Evolutionary conservation across 352 stramenopile genomes (phyloP).

Genomic region (Phytophthora fragariae): DNA sequence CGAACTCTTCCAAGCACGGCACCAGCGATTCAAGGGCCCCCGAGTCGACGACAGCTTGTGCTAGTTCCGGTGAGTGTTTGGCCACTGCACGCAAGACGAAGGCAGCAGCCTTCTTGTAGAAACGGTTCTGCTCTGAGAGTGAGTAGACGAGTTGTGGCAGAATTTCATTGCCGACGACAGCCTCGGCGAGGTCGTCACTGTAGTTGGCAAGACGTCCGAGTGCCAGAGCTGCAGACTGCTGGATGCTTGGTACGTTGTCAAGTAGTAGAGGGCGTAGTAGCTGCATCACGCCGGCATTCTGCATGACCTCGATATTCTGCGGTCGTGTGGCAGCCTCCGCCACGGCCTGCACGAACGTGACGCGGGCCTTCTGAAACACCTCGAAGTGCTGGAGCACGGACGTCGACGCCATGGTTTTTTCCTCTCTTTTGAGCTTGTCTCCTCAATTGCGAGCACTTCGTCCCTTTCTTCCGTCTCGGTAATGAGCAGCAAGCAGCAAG

Average conservation of each 20-base stretch:
- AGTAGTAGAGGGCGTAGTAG: conserved; percentile 93
- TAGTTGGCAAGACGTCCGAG: conserved; percentile 95
- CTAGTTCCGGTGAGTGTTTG: conserved; percentile 95
- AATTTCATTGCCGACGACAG: conserved; percentile 96
- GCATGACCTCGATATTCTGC: conserved; percentile 97
- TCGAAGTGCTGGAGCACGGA: conserved; percentile 96
- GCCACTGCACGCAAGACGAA: conserved; percentile 95
- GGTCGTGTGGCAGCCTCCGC: conserved; percentile 94
- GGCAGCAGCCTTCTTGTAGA: conserved; percentile 96
- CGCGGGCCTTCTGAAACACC: conserved; percentile 95
- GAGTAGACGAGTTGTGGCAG: conserved; percentile 97
- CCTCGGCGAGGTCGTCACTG: conserved; percentile 94
- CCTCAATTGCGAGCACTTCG: background rate
- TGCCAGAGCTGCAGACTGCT: conserved; percentile 94
- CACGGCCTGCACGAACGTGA: conserved; percentile 95
- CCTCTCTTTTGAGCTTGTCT: background rate
- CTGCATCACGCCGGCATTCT: conserved; percentile 97
- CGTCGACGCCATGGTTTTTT: conserved; percentile 75
- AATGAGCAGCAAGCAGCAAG: conserved; percentile 8
- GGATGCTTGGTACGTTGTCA: conserved; percentile 96
- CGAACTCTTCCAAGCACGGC: conserved; percentile 95
- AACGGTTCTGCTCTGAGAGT: conserved; percentile 94
- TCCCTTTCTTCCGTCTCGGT: conserved; percentile 10
- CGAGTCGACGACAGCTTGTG: conserved; percentile 94
- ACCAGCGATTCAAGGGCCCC: conserved; percentile 93